These are phyloP conservation scores for Pyrus hybrid DNA, from an alignment of 331 rosid genomes.

Conservation along the genomic window DNA sequence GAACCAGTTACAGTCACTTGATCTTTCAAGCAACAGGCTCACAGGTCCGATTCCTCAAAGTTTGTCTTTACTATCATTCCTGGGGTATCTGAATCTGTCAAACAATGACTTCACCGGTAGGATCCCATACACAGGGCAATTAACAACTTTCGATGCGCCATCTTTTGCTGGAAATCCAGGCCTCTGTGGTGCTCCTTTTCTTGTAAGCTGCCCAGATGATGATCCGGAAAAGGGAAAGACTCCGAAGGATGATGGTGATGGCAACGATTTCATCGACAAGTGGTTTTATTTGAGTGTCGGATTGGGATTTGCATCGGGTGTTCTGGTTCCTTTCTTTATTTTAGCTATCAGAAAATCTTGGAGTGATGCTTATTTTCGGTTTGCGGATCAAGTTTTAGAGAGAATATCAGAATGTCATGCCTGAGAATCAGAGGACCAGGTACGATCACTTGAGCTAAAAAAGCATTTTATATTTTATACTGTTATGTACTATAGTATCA, in stretches of 20 bases:
- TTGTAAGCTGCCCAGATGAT: conserved; percentile 15
- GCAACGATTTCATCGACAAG: conserved; percentile 17
- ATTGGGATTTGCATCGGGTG: conserved; percentile 41
- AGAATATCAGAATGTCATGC: neutral
- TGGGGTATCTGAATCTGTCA: conserved; percentile 35
- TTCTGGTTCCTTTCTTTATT: conserved; percentile 29
- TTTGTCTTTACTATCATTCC: conserved; percentile 29
- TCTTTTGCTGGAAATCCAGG: conserved; percentile 33
- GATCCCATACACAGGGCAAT: conserved; percentile 33
- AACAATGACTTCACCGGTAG: conserved; percentile 28
- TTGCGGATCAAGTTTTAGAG: conserved; percentile 16
- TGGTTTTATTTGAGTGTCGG: conserved; percentile 52
- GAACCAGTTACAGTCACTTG: conserved; percentile 29
- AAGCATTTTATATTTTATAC: no score
- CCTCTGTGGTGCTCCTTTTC: conserved; percentile 35
- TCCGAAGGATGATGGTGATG: neutral
- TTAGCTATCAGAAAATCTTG: conserved; percentile 29
- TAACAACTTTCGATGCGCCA: conserved; percentile 24
- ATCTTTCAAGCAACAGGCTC: conserved; percentile 39
- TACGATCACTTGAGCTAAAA: neutral
- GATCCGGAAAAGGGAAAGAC: neutral
- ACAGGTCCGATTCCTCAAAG: conserved; percentile 34
- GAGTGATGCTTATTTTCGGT: conserved; percentile 27
- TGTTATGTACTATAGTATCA: no score
- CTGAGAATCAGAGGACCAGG: neutral